Evolutionary conservation across 2,329 filamentous ascomycete species (phyloP), one percentile per base, ranked within the genome.

Genomic region (Aspergillus brunneoviolaceus): DNA sequence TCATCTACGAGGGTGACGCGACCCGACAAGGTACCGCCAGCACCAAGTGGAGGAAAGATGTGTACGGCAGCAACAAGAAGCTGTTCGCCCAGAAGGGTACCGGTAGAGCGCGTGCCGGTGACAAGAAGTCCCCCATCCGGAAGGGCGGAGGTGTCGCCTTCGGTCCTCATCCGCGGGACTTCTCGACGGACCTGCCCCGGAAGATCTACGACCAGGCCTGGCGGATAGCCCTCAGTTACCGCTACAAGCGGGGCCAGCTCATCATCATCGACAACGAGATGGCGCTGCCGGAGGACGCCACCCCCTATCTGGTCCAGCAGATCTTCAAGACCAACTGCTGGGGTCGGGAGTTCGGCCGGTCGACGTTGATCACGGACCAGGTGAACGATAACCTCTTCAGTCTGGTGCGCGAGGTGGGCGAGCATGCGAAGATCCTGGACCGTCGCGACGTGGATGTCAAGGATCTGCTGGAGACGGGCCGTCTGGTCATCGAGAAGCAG

Each of bases 201-300:
- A 98, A 98, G 81, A 86, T 96, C 51, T 99, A 99, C 80, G 93
- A 98, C 77, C 84, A 96, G 69, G 95, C 95, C 10, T 98, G 92
- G 91, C 87, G 95, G 73, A 98, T 90, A 49, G 95, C 95, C 11
- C 84, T 99, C 65, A 95, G 90, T 72, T 96, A 96, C 81, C 87
- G 95, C 61, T 98, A 95, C 79, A 84, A 89, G 66, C 87, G 88
- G 66, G 95, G 93, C 52, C 91, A 98, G 80, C 80, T 99, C 70
- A 81, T 97, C 65, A 86, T 99, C 48, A 88, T 95, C 69, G 88
- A 94, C 71, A 89, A 92, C 70, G 87, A 92, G 65, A 85, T 96
- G 63, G 77, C 84, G 61, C 80, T 87, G 50, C 87, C 89, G 59
- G 79, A 84, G 49, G 72, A 71, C 7, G 68, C 75, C 7, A 76